Evolutionary conservation across 2,329 filamentous ascomycete genomes (phyloP), one percentile per base, ranked within the genome.

Genomic region (Cucurbitaria berberidis): DNA sequence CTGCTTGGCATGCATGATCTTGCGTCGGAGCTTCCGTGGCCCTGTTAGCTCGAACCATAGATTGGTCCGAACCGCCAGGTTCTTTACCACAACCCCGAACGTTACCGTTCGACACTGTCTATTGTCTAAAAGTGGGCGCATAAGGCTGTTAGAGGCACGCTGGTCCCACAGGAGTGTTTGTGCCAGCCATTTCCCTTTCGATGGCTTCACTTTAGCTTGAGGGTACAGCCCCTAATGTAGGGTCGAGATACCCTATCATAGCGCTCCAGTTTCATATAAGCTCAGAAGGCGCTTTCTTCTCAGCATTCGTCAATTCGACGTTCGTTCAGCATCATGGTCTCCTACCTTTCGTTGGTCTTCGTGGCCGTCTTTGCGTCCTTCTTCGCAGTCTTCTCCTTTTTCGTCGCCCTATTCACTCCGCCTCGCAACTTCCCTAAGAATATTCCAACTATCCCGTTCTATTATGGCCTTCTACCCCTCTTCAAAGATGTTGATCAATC

Each of bases 371-470:
- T 64, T 45, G 61, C 47, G 18, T 40, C 43, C 22, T 41, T 61
- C 22, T 62, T 68, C 34, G 51, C 45, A 10, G 35, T 61, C 18
- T 45, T 63, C 22, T 63, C 59, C 18, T 68, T 68, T 55, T 64
- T 63, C 39, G 40, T 64, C 16, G 61, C 59, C 48, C 64, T 68
- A 13, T 67, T 68, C 32, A 66, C 61, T 19, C 66, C 66, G 13
- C 64, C 64, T n/a, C 47, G 56, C 30, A 53, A 66, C 39, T 68
- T 72, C 48, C 61, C 63, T 16, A 64, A 69, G 38, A 76, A 76
- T 43, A 77, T 80, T 13, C 78, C 78, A 0, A 71, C 76, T 0
- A 73, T 80, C 5, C 78, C 78, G 0, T 78, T 80, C 53, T 80
- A 77, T 63, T 76, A 78, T 9, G 70, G 76, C 1, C 72, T 80